Conservation (phyloP, 805 yeast species). For the Maudiozyma turicensis region DNA sequence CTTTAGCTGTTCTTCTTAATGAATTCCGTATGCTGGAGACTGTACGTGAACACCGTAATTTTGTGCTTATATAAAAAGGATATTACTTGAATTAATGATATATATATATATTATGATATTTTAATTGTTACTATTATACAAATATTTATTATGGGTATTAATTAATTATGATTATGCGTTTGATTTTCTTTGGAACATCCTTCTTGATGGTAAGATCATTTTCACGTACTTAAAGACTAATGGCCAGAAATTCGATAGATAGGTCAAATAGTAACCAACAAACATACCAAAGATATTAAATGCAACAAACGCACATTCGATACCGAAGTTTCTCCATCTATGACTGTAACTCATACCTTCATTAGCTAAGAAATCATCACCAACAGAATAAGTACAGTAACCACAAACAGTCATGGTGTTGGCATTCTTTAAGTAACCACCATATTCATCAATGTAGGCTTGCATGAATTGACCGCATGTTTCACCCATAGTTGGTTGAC, state of each 20-base stretch:
- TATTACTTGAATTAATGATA: too few species aligned
- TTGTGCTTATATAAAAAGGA: too few species aligned
- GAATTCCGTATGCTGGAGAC: too few species aligned
- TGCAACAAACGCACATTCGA: slow-evolving; percentile 41
- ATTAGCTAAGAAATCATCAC: slow-evolving; percentile 32
- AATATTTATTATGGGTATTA: background rate
- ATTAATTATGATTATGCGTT: too few species aligned
- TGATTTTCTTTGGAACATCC: slow-evolving; percentile 3
- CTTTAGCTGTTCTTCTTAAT: too few species aligned
- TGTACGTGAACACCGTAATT: too few species aligned
- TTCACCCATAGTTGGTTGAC: slow-evolving; percentile 45
- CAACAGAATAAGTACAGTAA: slow-evolving; percentile 33
- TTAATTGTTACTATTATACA: background rate
- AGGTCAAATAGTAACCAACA: slow-evolving; percentile 16
- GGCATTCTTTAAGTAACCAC: slow-evolving; percentile 50
- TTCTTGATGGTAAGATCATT: slow-evolving; percentile 15
- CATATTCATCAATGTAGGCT: slow-evolving; percentile 32
- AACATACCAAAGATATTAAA: slow-evolving; percentile 37
- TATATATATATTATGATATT: too few species aligned
- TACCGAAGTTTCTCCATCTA: slow-evolving; percentile 56
- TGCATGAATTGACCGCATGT: slow-evolving; percentile 52
- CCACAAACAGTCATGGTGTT: slow-evolving; percentile 33
- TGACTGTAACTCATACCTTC: slow-evolving; percentile 35
- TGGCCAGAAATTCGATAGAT: slow-evolving; percentile 15
- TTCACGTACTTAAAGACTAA: slow-evolving; percentile 19